phyloP scores from a whole-genome alignment of 1,284 basidiomycete species.

The Cutaneotrichosporon cavernicola region DNA sequence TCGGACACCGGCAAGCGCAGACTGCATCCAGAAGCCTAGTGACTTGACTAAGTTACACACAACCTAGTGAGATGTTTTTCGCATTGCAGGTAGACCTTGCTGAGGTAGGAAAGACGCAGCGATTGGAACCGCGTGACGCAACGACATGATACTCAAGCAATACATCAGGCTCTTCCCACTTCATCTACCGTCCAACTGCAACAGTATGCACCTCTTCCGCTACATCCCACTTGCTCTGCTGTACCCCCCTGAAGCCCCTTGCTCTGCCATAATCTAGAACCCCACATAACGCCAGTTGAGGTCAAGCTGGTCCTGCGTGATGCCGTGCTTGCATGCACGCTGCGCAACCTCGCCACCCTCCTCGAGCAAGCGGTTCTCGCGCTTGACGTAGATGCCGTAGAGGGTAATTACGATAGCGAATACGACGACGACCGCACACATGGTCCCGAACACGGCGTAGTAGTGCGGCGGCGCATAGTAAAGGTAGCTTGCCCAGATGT shows the following conservation, averaged over 20 bases:
- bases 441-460: conserved; percentile 28
- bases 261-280: conserved; percentile 12
- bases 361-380: conserved; percentile 37
- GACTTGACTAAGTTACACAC: too few species aligned
- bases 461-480: conserved; percentile 25
- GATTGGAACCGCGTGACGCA: too few species aligned
- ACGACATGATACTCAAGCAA: too few species aligned
- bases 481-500: conserved; percentile 23
- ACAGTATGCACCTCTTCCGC: too few species aligned
- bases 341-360: conserved; percentile 22
- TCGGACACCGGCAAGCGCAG: too few species aligned
- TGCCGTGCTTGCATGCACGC: conserved; percentile 23
- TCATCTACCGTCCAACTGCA: too few species aligned
- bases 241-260: background rate
- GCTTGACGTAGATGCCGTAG: conserved; percentile 35
- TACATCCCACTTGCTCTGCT: too few species aligned
- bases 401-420: conserved; percentile 29
- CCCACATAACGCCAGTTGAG: conserved; percentile 32
- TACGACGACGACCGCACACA: conserved; percentile 11
- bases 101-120: too few species aligned
- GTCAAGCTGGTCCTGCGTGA: conserved; percentile 32
- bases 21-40: too few species aligned
- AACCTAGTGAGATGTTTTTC: too few species aligned
- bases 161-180: too few species aligned
- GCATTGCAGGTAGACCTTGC: too few species aligned